phyloP scores from a whole-genome alignment of 1,139 yeast species.

The Ashbya aceris region DNA sequence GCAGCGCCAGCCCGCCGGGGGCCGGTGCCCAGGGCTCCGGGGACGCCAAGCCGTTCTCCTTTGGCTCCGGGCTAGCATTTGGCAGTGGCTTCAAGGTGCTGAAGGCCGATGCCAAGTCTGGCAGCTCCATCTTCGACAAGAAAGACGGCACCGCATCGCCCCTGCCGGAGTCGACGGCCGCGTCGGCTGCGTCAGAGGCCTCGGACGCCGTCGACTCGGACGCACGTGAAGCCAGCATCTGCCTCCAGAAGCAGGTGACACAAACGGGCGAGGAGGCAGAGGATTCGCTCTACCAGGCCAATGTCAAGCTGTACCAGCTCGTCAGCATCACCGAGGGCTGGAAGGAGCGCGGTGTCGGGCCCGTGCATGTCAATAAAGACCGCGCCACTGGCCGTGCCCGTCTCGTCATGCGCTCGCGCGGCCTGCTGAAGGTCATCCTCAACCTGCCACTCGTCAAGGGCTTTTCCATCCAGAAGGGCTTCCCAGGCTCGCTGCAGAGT shows the following conservation, averaged over 20 bases:
- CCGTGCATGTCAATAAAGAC: constrained; percentile 63
- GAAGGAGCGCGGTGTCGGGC: constrained; percentile 94
- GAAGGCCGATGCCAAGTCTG: constrained; percentile 12
- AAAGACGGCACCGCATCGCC: constrained; percentile 1
- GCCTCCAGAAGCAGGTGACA: constrained; percentile 39
- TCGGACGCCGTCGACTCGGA: constrained; percentile 9
- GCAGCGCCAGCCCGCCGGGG: constrained; percentile 1
- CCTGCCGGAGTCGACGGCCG: constrained; percentile 1
- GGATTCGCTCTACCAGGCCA: constrained; percentile 53
- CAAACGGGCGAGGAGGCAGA: constrained; percentile 92
- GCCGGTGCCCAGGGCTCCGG: constrained; percentile 7
- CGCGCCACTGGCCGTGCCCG: constrained; percentile 36
- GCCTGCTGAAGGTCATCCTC: constrained; percentile 71
- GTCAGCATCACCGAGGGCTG: constrained; percentile 64
- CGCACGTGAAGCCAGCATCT: constrained; percentile 18
- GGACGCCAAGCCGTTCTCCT: constrained; percentile 8
- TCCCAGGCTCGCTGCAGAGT: constrained; percentile 71
- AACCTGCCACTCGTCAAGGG: constrained; percentile 57
- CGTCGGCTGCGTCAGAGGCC: neutral
- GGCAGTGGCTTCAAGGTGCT: constrained; percentile 27
- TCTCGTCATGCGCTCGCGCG: constrained; percentile 85
- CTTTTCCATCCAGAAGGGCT: constrained; percentile 62
- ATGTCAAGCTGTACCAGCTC: constrained; percentile 73
- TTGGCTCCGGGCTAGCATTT: constrained; percentile 29
- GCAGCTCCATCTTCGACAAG: constrained; percentile 5